Base-by-base conservation (phyloP, 2,329 filamentous ascomycete species). In the Parascedosporium putredinis region DNA sequence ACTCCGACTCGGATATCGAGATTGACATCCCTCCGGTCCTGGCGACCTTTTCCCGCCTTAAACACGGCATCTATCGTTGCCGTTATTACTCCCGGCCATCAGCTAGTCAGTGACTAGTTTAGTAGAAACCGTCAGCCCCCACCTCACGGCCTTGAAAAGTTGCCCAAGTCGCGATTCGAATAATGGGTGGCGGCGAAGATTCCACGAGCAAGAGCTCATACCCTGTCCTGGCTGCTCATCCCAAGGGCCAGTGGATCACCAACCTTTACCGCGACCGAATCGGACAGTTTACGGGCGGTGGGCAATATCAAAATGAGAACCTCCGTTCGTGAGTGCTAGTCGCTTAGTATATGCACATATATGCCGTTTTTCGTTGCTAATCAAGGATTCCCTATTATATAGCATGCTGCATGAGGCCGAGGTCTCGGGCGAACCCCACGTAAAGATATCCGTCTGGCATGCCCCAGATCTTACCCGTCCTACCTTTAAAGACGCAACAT, bases 251-350 rank as follows among this genome's bases (percentile, higher is more conserved):
- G 67, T 81, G 85, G 63, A 96, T 95, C 65, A 76, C 83, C 58
- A 80, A 79, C 63, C 88, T 96, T 66, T 94, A 95, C 70, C 84
- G 82, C 60, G 83, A 88, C 58, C 83, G 91, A 49, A 83, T 97
- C 61, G 74, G 77, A 53, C 83, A 86, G 60, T 95, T 96, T 68
- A 89, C 87, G 53, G 78, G 78, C 53, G 72, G 71, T 45, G 89
- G 89, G 46, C 87, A 94, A 67, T 95, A 89, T 69, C 75, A 83
- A 54, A 76, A 77, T 51, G 75, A 86, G 57, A 89, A 89, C 60
- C 74, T 95, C 44, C 71, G 83, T 52, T 79, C 84, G 79, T 86
- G 70, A 55, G 80, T 64, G 38, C 18, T 14, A n/a, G 33, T 20
- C 9, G 18, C 29, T 14, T 36, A 5, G 12, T 20, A 22, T 27